Conservation (phyloP, 352 stramenopile genomes). For the Pythium insidiosum region DNA sequence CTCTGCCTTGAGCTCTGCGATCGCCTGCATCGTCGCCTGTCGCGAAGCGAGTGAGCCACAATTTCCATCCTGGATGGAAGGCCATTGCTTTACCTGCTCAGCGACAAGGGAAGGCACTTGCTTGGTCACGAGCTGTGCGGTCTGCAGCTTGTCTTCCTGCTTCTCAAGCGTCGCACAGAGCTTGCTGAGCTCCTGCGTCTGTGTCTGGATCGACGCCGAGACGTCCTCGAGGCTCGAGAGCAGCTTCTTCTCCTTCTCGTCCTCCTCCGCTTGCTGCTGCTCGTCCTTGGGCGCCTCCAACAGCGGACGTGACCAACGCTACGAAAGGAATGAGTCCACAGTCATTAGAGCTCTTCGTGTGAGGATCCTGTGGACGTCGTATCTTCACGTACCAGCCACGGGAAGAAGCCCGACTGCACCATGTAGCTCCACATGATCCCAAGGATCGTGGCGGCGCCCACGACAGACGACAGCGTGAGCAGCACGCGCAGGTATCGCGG, state of each 20-base stretch:
- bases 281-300: constrained; percentile 28
- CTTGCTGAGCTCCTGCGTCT: constrained; percentile 51
- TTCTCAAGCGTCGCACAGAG: constrained; percentile 41
- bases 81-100: constrained; percentile 25
- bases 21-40: constrained; percentile 38
- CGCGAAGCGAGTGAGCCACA: background rate
- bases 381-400: constrained; percentile 54
- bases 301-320: constrained; percentile 10
- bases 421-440: constrained; percentile 71
- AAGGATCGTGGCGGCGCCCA: constrained; percentile 60
- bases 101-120: constrained; percentile 39
- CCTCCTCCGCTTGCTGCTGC: constrained; percentile 18
- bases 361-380: no score
- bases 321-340: no score
- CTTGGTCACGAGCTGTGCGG: constrained; percentile 25
- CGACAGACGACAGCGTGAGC: constrained; percentile 62
- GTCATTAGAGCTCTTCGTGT: no score
- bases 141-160: constrained; percentile 47
- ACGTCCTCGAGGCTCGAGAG: constrained; percentile 34
- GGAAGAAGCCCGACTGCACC: constrained; percentile 57
- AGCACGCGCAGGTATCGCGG: constrained; percentile 54
- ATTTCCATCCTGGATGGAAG: background rate
- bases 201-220: constrained; percentile 49
- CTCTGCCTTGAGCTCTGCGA: constrained; percentile 61
- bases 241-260: constrained; percentile 41